Evolutionary conservation across 2,329 filamentous ascomycete species (phyloP), one percentile per base, ranked within the genome.

Genomic region (Stachybotrys elegans): DNA sequence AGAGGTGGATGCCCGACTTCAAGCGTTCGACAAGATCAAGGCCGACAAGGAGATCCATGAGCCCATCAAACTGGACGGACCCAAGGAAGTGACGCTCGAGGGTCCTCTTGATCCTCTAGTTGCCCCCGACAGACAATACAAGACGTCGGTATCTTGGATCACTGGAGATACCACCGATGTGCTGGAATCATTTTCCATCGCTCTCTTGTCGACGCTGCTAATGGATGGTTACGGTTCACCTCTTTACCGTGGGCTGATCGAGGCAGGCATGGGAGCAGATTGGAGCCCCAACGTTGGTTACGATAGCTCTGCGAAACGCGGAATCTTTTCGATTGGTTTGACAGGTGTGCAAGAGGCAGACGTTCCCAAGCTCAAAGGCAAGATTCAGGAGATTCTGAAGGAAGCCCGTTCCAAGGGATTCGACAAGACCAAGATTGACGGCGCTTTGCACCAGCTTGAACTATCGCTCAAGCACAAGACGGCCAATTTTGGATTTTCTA

Each of bases 151-250:
- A 0, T 94, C 92, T 1, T 98, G 93, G 93, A 73, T 94, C 22
- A 84, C 90, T 61, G 88, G 90, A 32, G 85, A 95, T 53, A 85
- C 88, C 0, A 79, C 82, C 2, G 80, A 98, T 56, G 76, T 93
- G 6, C 72, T 95, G 2, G 91, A 98, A 64, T 90, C 88, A 0
- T 97, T 97, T 63, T 88, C 89, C 0, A 67, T 96, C 5, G 82
- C 86, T 3, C 75, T 98, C 8, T 70, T 97, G 25, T 88, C 88
- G 4, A 89, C 86, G 2, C 70, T 98, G 14, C 69, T 98, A 9
- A 84, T 95, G 69, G 91, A 95, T 61, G 93, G 93, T 5, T 98
- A 97, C 61, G 92, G 93, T 13, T 96, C 93, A 6, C 93, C 93
- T 0, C 68, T 98, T 44, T 97, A 97, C 63, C 84, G 84, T 48